Evolutionary conservation across 371 early-diverging fungal species (phyloP), one percentile per base, ranked within the genome.

Genomic region (Mucor lusitanicus): DNA sequence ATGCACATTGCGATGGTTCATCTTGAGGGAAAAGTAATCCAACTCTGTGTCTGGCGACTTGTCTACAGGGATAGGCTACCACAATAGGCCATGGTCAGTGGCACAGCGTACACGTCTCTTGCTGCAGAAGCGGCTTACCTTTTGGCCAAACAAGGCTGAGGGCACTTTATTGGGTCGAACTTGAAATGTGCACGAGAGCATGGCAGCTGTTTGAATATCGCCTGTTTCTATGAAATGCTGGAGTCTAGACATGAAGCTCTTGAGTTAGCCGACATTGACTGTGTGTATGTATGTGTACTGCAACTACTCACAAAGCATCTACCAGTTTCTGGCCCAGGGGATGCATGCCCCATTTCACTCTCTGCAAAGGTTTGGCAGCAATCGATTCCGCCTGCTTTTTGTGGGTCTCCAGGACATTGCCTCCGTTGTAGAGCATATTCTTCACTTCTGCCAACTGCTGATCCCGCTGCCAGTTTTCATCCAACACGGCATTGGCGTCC

Each of bases 191-290:
- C 95, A 95, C 2, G 91, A 82, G 6, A 96, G 77, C 75, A 96
- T 79, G 0, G 95, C 94, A 50, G 92, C 83, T 46, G 92, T 92
- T 73, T 96, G 96, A 30, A 93, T 84, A 77, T 96, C 95, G 8
- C 94, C 92, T 46, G 84, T 78, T 6, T 72, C 70, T 66, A 88
- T 85, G 68, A 90, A 85, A 67, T 91, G 86, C 0, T 83, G 71
- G 32, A 94, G 71, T 35, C 92, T 93, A 75, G 17, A 6, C 1
- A 44, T n/a, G 19, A 13, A 3, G 8, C 3, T 3, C 19, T 19
- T 19, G n/a, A n/a, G 19, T 19, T 44, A 6, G 44, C 15, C 13
- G 28, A 17, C 35, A 35, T 12, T 7, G 19, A 44, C 3, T 40
- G 40, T 40, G 2, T 40, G 17, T 40, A 40, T 40, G n/a, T n/a